Conservation (phyloP, 495 filamentous ascomycete genomes). For the Halenospora varia region DNA sequence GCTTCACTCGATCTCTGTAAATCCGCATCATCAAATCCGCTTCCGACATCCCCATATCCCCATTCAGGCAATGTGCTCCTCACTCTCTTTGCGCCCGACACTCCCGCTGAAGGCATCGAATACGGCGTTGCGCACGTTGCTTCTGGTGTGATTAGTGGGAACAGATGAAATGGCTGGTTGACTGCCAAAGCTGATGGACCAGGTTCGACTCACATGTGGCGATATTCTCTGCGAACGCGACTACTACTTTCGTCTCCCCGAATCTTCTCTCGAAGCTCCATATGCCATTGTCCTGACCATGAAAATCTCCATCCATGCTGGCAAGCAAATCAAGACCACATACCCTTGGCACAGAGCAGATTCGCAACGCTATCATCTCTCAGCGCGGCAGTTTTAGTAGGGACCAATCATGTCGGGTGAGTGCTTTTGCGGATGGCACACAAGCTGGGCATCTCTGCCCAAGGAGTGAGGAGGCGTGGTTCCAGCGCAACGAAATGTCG, state of each 20-base stretch:
- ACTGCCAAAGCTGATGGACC: background rate
- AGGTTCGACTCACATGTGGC: background rate
- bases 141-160: background rate
- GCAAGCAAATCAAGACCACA: background rate
- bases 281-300: background rate
- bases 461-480: background rate
- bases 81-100: background rate
- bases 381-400: background rate
- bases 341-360: background rate
- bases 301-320: background rate
- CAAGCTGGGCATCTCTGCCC: background rate
- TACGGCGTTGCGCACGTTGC: background rate
- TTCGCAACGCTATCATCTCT: background rate
- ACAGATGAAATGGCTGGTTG: background rate
- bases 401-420: background rate
- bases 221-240: constrained; percentile 1
- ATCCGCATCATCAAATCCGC: background rate
- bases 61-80: background rate
- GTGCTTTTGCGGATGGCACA: background rate
- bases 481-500: background rate
- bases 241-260: background rate
- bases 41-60: constrained; percentile 1
- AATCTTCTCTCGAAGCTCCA: background rate
- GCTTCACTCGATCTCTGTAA: constrained; percentile 1
- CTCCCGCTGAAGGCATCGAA: background rate